Percentiles rank a stretch among this genome's conserved stretches.
Evolutionary conservation across 2,329 filamentous ascomycete species (phyloP).

Genomic region (Venturia pyrina): DNA sequence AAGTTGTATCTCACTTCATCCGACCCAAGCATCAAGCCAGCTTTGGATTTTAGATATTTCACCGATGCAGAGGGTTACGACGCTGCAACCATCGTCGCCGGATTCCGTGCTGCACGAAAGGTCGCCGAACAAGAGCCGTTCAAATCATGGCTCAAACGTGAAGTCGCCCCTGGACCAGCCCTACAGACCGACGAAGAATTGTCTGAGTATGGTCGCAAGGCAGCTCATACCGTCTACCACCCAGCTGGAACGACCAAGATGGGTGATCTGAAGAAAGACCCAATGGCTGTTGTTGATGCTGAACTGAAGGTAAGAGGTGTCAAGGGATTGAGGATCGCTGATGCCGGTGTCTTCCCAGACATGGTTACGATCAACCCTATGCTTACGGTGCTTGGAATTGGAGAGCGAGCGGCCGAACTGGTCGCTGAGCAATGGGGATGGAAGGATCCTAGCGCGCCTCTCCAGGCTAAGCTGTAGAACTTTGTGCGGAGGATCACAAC

Average conservation of each 20-base stretch:
- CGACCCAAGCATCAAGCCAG: conserved; percentile 68
- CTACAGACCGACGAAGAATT: conserved; percentile 70
- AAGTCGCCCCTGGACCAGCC: conserved; percentile 67
- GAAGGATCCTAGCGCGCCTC: conserved; percentile 33
- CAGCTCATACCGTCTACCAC: conserved; percentile 83
- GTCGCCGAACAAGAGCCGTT: conserved; percentile 68
- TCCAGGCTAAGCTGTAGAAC: conserved; percentile 41
- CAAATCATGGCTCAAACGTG: conserved; percentile 71
- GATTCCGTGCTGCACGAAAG: conserved; percentile 66
- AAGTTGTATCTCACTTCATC: conserved; percentile 66
- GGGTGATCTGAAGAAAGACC: conserved; percentile 61
- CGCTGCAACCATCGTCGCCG: conserved; percentile 68
- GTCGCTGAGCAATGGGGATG: conserved; percentile 65
- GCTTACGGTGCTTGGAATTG: conserved; percentile 77
- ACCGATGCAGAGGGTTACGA: conserved; percentile 80
- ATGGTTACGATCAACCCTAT: conserved; percentile 85
- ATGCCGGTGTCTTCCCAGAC: conserved; percentile 79
- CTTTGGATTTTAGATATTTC: conserved; percentile 83
- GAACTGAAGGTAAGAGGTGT: conserved; percentile 63
- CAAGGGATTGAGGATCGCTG: conserved; percentile 66
- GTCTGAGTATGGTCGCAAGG: conserved; percentile 69
- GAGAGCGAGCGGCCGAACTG: conserved; percentile 75
- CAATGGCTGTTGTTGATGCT: conserved; percentile 69
- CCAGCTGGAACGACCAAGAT: conserved; percentile 85
- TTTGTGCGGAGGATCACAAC: not conserved